Evolutionary conservation across 306 rosid species (phyloP).

Genomic region (Rosa multiflora): DNA sequence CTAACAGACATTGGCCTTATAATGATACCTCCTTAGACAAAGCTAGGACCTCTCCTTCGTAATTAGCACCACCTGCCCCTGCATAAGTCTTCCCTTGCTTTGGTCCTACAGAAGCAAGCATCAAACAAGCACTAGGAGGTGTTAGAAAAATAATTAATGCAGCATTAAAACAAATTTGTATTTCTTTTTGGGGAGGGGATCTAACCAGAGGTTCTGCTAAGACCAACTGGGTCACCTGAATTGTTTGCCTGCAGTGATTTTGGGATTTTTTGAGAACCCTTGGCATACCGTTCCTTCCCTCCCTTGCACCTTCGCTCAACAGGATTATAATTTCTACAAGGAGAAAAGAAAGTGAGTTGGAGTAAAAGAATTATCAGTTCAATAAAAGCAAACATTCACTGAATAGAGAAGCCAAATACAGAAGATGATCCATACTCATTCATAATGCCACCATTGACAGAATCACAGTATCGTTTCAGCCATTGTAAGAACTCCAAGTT

Average conservation of each 20-base stretch:
- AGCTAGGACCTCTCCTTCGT: slow-evolving; percentile 60
- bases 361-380: background rate
- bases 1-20: slow-evolving; percentile 7
- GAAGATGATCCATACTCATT: slow-evolving; percentile 43
- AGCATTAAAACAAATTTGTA: background rate
- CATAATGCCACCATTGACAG: slow-evolving; percentile 93
- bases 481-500: slow-evolving; percentile 97
- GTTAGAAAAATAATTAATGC: background rate
- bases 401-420: background rate
- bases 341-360: slow-evolving; percentile 6
- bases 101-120: slow-evolving; percentile 44
- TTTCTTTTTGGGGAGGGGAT: background rate
- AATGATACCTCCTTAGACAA: slow-evolving; percentile 75
- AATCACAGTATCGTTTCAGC: slow-evolving; percentile 95
- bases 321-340: slow-evolving; percentile 78
- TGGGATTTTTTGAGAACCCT: slow-evolving; percentile 54
- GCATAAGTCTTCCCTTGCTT: slow-evolving; percentile 59
- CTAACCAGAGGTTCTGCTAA: slow-evolving; percentile 33
- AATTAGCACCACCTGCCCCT: slow-evolving; percentile 40
- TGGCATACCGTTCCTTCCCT: slow-evolving; percentile 61
- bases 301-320: slow-evolving; percentile 78
- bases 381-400: background rate
- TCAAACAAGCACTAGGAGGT: slow-evolving; percentile 19
- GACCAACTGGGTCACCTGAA: slow-evolving; percentile 40
- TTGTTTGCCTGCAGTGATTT: slow-evolving; percentile 68